These are phyloP conservation scores for Casaregolazyma lundiana DNA, from an alignment of 1,139 yeast species.

Conservation along the genomic window DNA sequence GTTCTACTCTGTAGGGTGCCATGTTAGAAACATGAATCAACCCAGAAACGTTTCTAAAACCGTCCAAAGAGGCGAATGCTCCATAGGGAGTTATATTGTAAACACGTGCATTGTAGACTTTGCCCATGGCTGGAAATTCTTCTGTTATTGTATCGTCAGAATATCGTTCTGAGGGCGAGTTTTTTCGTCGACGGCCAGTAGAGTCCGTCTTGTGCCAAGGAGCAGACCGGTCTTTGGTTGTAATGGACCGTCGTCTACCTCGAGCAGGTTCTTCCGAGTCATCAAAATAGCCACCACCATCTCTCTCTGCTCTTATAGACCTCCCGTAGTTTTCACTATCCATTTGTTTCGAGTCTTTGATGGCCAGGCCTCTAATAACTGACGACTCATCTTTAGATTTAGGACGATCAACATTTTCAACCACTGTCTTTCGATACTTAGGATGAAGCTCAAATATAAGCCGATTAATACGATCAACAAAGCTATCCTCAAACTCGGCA, in stretches of 20 bases:
- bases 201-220: slow-evolving; percentile 7
- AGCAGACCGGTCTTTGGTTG: slow-evolving; percentile 3
- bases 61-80: slow-evolving; percentile 59
- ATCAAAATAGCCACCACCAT: not conserved
- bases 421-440: slow-evolving; percentile 19
- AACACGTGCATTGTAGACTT: slow-evolving; percentile 58
- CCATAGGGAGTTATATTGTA: slow-evolving; percentile 64
- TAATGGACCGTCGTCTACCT: slow-evolving; percentile 2
- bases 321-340: slow-evolving; percentile 13
- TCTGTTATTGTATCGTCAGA: too few species aligned
- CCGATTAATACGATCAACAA: slow-evolving; percentile 38
- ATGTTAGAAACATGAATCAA: slow-evolving; percentile 76
- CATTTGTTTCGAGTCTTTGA: slow-evolving; percentile 20
- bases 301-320: slow-evolving; percentile 9
- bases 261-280: not conserved
- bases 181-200: not conserved
- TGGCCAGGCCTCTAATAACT: slow-evolving; percentile 21
- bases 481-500: slow-evolving; percentile 51
- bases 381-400: slow-evolving; percentile 9
- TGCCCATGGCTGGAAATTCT: slow-evolving; percentile 38
- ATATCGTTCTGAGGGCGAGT: slow-evolving; percentile 9
- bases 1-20: slow-evolving; percentile 44
- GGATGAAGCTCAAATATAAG: slow-evolving; percentile 35
- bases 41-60: slow-evolving; percentile 31
- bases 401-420: slow-evolving; percentile 1